Evolutionary conservation across 2,329 filamentous ascomycete genomes (phyloP).

Genomic region (Ophiostoma angusticollis): DNA sequence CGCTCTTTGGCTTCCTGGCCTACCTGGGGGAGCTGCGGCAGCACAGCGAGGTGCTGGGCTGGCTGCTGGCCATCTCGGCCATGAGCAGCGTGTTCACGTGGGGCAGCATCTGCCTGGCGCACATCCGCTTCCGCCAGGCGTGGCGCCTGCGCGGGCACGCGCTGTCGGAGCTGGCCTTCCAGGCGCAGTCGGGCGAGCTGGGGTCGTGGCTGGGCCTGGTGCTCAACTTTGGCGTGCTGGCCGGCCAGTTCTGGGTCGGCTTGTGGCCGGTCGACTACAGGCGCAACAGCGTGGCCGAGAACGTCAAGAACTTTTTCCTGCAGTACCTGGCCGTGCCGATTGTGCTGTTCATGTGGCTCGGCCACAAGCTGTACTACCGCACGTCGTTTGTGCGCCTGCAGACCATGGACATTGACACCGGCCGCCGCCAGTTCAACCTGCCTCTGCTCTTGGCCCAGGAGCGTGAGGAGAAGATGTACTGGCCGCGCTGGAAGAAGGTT

Average conservation of each 20-base stretch:
- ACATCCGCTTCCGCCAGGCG: constrained; percentile 81
- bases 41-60: constrained; percentile 55
- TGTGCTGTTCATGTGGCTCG: constrained; percentile 53
- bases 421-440: constrained; percentile 73
- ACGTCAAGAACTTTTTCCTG: constrained; percentile 58
- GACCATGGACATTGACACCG: constrained; percentile 81
- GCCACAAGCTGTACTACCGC: constrained; percentile 62
- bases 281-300: constrained; percentile 27
- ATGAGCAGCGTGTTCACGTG: constrained; percentile 67
- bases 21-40: constrained; percentile 58
- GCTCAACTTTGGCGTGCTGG: constrained; percentile 63
- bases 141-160: constrained; percentile 58
- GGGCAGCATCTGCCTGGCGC: constrained; percentile 75
- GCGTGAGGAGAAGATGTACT: constrained; percentile 54
- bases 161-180: constrained; percentile 70
- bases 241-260: constrained; percentile 81
- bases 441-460: constrained; percentile 69
- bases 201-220: constrained; percentile 71
- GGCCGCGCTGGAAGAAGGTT: constrained; percentile 64
- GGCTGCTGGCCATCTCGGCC: constrained; percentile 65
- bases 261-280: constrained; percentile 57
- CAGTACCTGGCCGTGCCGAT: constrained; percentile 59
- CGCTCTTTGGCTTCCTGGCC: constrained; percentile 56
- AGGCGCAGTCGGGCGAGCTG: constrained; percentile 60
- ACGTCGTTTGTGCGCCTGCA: constrained; percentile 53